phyloP scores from a whole-genome alignment of 2,329 filamentous ascomycete species.

The Claviceps humidiphila region DNA sequence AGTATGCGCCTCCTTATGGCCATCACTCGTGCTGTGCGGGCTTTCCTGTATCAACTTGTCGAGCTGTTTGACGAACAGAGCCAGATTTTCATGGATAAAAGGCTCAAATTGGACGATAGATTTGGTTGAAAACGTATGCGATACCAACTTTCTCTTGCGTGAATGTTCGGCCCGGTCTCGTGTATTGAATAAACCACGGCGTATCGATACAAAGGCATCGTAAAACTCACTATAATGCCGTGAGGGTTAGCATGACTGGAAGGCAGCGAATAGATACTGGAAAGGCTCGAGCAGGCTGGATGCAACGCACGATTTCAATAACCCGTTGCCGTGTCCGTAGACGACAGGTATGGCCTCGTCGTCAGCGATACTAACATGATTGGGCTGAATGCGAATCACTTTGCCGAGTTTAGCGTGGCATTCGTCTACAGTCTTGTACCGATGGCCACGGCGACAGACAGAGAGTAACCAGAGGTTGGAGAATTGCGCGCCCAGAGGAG shows the following conservation, averaged over 20 bases:
- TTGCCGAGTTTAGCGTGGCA: conserved; percentile 64
- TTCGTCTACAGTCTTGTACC: conserved; percentile 53
- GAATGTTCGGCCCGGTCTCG: conserved; percentile 69
- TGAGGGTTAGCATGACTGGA: not conserved
- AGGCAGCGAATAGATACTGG: conserved; percentile 3
- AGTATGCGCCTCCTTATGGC: conserved; percentile 48
- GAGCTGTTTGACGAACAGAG: conserved; percentile 60
- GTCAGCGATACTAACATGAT: conserved; percentile 73
- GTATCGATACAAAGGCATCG: conserved; percentile 81
- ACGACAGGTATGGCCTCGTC: conserved; percentile 62
- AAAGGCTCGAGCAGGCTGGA: not conserved
- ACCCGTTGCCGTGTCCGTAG: conserved; percentile 70
- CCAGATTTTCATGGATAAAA: conserved; percentile 71
- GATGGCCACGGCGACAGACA: conserved; percentile 49
- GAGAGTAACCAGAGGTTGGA: conserved; percentile 70
- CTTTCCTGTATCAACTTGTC: conserved; percentile 42
- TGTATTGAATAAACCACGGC: conserved; percentile 79
- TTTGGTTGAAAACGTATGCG: conserved; percentile 77
- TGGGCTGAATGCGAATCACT: conserved; percentile 71
- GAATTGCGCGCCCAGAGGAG: conserved; percentile 51
- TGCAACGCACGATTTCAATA: conserved; percentile 48
- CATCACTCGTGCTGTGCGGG: conserved; percentile 36
- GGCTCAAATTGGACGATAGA: conserved; percentile 75
- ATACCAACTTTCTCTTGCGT: conserved; percentile 78
- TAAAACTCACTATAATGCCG: conserved; percentile 57